Conservation (phyloP, 208 protist species). For the Acanthamoeba healyi region DNA sequence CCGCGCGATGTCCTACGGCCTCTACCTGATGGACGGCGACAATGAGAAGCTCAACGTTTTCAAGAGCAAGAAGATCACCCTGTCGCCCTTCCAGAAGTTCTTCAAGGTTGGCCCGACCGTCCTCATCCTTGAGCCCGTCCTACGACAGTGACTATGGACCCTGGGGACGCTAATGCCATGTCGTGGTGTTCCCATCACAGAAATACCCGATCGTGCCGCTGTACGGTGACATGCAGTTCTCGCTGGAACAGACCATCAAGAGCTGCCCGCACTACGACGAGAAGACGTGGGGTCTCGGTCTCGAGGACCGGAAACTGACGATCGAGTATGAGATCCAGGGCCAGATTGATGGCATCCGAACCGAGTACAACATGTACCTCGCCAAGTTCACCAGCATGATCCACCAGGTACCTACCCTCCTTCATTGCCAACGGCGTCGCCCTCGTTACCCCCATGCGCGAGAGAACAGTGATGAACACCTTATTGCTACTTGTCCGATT, state of each 20-base stretch:
- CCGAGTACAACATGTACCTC: conserved; percentile 81
- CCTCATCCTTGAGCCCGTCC: background rate
- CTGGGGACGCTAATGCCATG: background rate
- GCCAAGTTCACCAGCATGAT: conserved; percentile 81
- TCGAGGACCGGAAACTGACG: conserved; percentile 68
- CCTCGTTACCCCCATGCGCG: background rate
- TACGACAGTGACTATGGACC: background rate
- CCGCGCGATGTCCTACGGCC: conserved; percentile 83
- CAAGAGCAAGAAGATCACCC: conserved; percentile 85
- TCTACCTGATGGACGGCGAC: conserved; percentile 88
- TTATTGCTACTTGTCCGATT: conserved; percentile 54
- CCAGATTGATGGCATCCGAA: conserved; percentile 53
- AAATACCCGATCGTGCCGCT: conserved; percentile 87
- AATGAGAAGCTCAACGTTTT: conserved; percentile 82
- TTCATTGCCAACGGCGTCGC: background rate
- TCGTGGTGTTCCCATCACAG: background rate
- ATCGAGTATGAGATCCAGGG: conserved; percentile 82
- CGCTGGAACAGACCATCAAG: conserved; percentile 84
- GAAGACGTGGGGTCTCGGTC: conserved; percentile 78
- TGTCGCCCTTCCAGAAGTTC: conserved; percentile 84
- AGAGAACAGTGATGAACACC: background rate
- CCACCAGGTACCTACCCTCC: conserved; percentile 75
- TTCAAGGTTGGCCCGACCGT: conserved; percentile 80
- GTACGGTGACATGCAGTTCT: conserved; percentile 91
- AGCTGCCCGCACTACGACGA: conserved; percentile 78